These are phyloP conservation scores for Aquilaria malaccensis DNA, from an alignment of 345 rosid species.

Conservation along the genomic window DNA sequence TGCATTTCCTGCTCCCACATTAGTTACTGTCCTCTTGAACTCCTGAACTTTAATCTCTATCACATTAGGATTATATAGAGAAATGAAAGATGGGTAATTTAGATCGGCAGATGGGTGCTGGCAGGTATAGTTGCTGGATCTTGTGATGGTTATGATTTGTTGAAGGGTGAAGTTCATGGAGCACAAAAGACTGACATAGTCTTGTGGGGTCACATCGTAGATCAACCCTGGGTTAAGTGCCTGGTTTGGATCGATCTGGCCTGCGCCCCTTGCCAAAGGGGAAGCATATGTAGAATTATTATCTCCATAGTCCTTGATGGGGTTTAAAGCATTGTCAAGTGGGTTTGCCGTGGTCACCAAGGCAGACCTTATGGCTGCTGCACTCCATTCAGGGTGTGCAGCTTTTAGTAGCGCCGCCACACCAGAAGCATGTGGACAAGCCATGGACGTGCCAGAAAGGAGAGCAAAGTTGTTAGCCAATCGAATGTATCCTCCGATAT, in stretches of 20 bases:
- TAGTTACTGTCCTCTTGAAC: conserved; percentile 30
- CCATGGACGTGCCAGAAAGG: conserved; percentile 57
- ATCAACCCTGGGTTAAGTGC: conserved; percentile 43
- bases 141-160: conserved; percentile 31
- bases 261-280: conserved; percentile 40
- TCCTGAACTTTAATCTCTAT: background rate
- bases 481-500: conserved; percentile 4
- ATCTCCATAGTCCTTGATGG: conserved; percentile 22
- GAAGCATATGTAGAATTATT: conserved; percentile 16
- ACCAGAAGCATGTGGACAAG: conserved; percentile 49
- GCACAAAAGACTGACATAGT: conserved; percentile 32
- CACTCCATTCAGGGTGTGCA: conserved; percentile 47
- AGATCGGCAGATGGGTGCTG: conserved; percentile 26
- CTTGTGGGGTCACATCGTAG: conserved; percentile 37
- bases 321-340: conserved; percentile 25
- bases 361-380: conserved; percentile 48
- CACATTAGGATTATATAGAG: conserved; percentile 16
- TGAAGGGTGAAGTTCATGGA: conserved; percentile 29
- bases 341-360: conserved; percentile 43
- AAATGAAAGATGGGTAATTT: conserved; percentile 38
- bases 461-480: conserved; percentile 30
- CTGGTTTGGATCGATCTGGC: conserved; percentile 30
- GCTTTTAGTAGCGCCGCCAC: conserved; percentile 42
- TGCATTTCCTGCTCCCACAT: conserved; percentile 26
- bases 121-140: conserved; percentile 26